Evolutionary conservation across 2,329 filamentous ascomycete species (phyloP), one percentile per base, ranked within the genome.

Genomic region (Cytospora paraplurivora): DNA sequence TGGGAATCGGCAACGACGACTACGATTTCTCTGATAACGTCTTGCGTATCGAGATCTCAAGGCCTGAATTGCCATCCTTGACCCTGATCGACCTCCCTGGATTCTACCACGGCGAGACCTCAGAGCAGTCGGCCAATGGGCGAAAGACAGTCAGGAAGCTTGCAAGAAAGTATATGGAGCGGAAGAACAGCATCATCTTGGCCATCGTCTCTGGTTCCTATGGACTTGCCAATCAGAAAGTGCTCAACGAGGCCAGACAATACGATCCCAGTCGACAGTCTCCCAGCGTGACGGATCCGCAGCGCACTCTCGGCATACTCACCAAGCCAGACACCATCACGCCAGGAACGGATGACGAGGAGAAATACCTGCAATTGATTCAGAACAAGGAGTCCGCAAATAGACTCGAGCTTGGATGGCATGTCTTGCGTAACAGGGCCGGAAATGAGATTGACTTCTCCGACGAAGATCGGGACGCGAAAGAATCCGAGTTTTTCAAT

Each of bases 121-220:
- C 70, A 3, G 67, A 72, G 0, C 75, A 78, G 62, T 72, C 76
- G 0, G 56, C 68, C 0, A 67, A 68, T 4, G 77, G 69, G 6
- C 73, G 69, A 5, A 59, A 71, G 2, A 70, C 74, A 0, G 76
- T 80, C 11, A 67, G 74, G n/a, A 59, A 73, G 12, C 67, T 81
- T 0, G 78, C 81, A 0, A 70, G 80, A 2, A 72, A 73, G 0
- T 89, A 90, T 67, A 86, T 90, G 78, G 69, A 69, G n/a, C 77
- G 82, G 34, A 70, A 75, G 13, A 78, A 84, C n/a, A 88, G 79
- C 68, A 85, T 89, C 60, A 85, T 88, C 1, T 73, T 88, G 0
- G 81, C 83, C 0, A 77, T 86, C 0, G 72, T 86, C 1, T 76
- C 79, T 0, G 83, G 82, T 1, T 80, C 76, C 41, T 74, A 76